Base-by-base conservation (phyloP, 371 early-diverging fungal species). In the Haplosporangium sp. region DNA sequence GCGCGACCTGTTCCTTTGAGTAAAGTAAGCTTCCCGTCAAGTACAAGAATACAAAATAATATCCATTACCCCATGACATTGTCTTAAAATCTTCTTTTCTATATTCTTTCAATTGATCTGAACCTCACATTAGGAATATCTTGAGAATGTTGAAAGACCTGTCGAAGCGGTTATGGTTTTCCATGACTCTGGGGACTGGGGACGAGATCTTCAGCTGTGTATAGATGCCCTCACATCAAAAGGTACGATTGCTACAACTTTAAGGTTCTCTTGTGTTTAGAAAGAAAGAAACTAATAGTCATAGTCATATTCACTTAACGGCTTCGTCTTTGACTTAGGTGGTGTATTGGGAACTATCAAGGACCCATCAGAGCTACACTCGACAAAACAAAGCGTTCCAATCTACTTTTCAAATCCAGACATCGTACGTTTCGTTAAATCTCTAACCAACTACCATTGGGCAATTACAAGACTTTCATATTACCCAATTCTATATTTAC, bases 131-230 rank as follows among this genome's bases (percentile, higher is more conserved):
- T 52, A 72, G 71, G 56, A 76, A 53, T 63, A 72, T 17, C 65
- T 77, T 58, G 84, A 90, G 63, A 88, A 91, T 57, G 74, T 85
- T 13, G 75, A 84, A 8, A 78, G 84, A 52, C 89, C 92, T 11
- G 86, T 94, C 69, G 85, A 89, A 42, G 94, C 93, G 1, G 88
- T 95, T 0, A 87, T 96, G 90, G 87, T 95, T 69, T 94, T 96
- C 83, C 93, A 97, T 76, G 97, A 97, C 73, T 92, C 94, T n/a
- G 86, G 86, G 40, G 94, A 97, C 72, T 96, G 77, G 92, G 96
- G 95, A 39, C 90, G 94, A 55, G 97, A 96, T 72, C 74, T 95
- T 63, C 97, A 96, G 76, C 84, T 96, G 11, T 88, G 89, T 64
- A 81, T 92, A 64, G 97, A 97, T 68, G 86, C 93, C 0, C 82